These are phyloP conservation scores for Rhodotorula paludigena DNA, from an alignment of 768 basidiomycete species.

Conservation along the genomic window DNA sequence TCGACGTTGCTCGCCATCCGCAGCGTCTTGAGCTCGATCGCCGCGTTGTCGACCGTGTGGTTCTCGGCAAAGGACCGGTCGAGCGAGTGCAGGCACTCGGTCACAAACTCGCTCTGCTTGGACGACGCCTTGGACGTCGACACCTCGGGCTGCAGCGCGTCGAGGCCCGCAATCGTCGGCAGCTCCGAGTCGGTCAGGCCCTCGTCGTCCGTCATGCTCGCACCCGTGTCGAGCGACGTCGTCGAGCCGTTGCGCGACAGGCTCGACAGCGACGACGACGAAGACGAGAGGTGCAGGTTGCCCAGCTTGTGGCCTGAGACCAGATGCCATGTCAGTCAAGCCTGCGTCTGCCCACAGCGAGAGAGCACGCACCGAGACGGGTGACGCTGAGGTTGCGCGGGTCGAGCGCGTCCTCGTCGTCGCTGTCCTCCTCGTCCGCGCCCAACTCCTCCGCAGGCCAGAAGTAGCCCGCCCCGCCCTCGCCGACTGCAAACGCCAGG, in stretches of 20 bases:
- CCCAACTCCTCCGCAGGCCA: constrained; percentile 60
- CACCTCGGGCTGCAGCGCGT: constrained; percentile 26
- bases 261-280: constrained; percentile 42
- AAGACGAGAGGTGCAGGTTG: constrained; percentile 38
- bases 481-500: constrained; percentile 53
- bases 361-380: constrained; percentile 25
- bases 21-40: constrained; percentile 90
- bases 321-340: neutral
- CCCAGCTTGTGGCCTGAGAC: constrained; percentile 9
- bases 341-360: neutral
- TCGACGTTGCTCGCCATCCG: constrained; percentile 95
- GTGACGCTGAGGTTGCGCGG: constrained; percentile 30
- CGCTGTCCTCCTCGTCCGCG: constrained; percentile 48
- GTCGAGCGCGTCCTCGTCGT: constrained; percentile 51
- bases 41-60: constrained; percentile 85
- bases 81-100: constrained; percentile 74
- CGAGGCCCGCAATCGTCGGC: constrained; percentile 37
- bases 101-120: constrained; percentile 61
- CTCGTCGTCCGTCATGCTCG: constrained; percentile 31
- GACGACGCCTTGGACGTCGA: constrained; percentile 10
- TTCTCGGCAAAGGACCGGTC: constrained; percentile 87
- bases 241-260: constrained; percentile 42
- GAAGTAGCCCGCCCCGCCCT: constrained; percentile 67
- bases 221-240: constrained; percentile 35
- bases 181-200: constrained; percentile 4